Percentiles rank a stretch among this genome's conserved stretches.
Conservation (phyloP, 176 grass and related monocot genomes). For the Puya raimondii region DNA sequence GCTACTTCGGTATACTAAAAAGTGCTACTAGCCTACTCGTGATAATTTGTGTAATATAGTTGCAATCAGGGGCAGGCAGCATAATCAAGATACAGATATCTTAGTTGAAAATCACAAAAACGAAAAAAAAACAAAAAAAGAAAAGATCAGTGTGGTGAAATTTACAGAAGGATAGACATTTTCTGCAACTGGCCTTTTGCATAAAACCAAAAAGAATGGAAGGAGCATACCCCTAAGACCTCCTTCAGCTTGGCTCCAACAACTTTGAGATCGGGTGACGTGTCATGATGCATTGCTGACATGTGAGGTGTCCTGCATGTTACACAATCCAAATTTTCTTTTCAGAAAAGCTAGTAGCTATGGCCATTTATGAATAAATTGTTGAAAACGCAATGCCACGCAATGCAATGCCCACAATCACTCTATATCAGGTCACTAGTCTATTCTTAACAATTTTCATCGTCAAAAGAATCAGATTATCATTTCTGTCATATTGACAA, state of each 20-base stretch:
- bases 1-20: too few species aligned
- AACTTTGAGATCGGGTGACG: slow-evolving; percentile 66
- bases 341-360: neutral
- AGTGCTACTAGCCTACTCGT: too few species aligned
- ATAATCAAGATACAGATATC: too few species aligned
- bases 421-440: too few species aligned
- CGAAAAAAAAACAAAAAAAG: neutral
- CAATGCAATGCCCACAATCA: too few species aligned
- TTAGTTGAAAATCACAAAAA: too few species aligned
- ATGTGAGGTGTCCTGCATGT: slow-evolving; percentile 67
- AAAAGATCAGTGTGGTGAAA: neutral
- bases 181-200: neutral
- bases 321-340: slow-evolving; percentile 1
- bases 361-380: neutral
- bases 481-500: too few species aligned
- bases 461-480: too few species aligned
- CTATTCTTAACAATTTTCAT: too few species aligned
- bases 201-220: neutral
- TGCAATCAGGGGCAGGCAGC: too few species aligned
- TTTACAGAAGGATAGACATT: too few species aligned
- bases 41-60: too few species aligned
- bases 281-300: slow-evolving; percentile 93
- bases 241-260: slow-evolving; percentile 80
- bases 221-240: slow-evolving; percentile 49
- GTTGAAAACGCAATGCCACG: neutral